A percentile compares a stretch with the other conserved stretches of the same genome.
phyloP scores from a whole-genome alignment of 2,329 filamentous ascomycete species.

The Cadophora gregata region DNA sequence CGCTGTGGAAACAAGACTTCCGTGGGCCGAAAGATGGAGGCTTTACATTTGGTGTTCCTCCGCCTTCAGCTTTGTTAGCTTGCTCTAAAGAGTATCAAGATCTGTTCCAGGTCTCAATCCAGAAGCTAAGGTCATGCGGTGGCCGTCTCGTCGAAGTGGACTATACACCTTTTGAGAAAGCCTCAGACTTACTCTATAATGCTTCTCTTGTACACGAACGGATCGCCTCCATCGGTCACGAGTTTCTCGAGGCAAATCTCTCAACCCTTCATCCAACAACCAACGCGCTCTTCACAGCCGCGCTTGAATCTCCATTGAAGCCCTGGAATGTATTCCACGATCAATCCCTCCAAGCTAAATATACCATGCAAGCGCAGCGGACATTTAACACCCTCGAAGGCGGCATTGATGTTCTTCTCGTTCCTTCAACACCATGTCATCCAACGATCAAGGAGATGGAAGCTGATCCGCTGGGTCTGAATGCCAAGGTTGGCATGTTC shows the following conservation, averaged over 20 bases:
- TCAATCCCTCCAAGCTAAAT: conserved; percentile 38
- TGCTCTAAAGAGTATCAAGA: conserved; percentile 51
- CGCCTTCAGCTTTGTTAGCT: conserved; percentile 47
- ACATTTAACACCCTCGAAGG: conserved; percentile 41
- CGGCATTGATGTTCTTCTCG: conserved; percentile 53
- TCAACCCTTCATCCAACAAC: conserved; percentile 54
- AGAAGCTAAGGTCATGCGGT: conserved; percentile 47
- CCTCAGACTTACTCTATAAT: conserved; percentile 57
- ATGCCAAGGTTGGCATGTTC: conserved; percentile 55
- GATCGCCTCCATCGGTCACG: conserved; percentile 49
- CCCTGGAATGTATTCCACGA: conserved; percentile 53
- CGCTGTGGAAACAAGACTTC: conserved; percentile 40
- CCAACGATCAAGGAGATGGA: conserved; percentile 57
- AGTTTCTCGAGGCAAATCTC: conserved; percentile 46
- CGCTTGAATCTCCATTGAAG: conserved; percentile 46
- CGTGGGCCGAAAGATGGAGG: conserved; percentile 41
- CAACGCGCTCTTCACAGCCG: conserved; percentile 49
- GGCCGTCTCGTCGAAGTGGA: conserved; percentile 48
- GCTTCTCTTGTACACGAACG: conserved; percentile 59
- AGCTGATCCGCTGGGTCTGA: conserved; percentile 55
- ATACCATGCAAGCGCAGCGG: conserved; percentile 36
- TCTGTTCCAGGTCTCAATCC: conserved; percentile 47
- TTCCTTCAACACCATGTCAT: conserved; percentile 56
- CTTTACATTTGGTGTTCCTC: conserved; percentile 57
- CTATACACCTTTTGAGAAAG: conserved; percentile 54